A percentile compares a stretch with the other conserved stretches of the same genome.
Evolutionary conservation across 2,329 filamentous ascomycete species (phyloP).

Genomic region (Verticillium isaacii): DNA sequence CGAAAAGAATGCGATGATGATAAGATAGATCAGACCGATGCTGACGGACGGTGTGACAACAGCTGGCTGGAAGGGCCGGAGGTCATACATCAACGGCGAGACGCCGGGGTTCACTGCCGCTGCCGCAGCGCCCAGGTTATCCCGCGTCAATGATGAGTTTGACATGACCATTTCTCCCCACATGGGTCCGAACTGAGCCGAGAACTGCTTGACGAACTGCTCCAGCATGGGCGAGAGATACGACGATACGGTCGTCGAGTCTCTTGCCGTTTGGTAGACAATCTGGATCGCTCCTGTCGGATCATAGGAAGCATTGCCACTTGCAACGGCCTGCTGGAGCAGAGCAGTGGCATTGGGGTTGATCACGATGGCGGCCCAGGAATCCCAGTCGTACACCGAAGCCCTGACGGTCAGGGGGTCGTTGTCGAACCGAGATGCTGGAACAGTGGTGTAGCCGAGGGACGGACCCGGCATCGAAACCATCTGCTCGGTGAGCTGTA

Average conservation of each 20-base stretch:
- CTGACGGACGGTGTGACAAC: conserved; percentile 52
- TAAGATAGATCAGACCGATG: conserved; percentile 62
- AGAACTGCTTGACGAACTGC: conserved; percentile 39
- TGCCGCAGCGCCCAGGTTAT: conserved; percentile 21
- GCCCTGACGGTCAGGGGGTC: conserved; percentile 52
- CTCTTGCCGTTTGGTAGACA: conserved; percentile 49
- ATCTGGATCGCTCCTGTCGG: conserved; percentile 54
- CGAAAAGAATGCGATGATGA: conserved; percentile 63
- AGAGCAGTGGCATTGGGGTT: conserved; percentile 57
- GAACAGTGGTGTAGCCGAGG: conserved; percentile 45
- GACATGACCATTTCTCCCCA: conserved; percentile 36
- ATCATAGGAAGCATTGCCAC: conserved; percentile 54
- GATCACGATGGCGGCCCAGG: conserved; percentile 58
- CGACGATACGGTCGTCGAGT: conserved; percentile 47
- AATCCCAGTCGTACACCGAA: conserved; percentile 53
- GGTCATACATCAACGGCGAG: conserved; percentile 34
- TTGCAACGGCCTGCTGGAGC: conserved; percentile 47
- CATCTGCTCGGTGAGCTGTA: conserved; percentile 37
- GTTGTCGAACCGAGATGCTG: conserved; percentile 46
- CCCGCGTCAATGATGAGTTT: conserved; percentile 27
- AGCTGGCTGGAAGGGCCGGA: conserved; percentile 54
- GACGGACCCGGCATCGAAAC: conserved; percentile 30
- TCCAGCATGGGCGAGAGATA: conserved; percentile 50
- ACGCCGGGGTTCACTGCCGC: conserved; percentile 26
- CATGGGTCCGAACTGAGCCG: conserved; percentile 39